Evolutionary conservation across 306 rosid genomes (phyloP).

Genomic region (Cucumis cinereus): DNA sequence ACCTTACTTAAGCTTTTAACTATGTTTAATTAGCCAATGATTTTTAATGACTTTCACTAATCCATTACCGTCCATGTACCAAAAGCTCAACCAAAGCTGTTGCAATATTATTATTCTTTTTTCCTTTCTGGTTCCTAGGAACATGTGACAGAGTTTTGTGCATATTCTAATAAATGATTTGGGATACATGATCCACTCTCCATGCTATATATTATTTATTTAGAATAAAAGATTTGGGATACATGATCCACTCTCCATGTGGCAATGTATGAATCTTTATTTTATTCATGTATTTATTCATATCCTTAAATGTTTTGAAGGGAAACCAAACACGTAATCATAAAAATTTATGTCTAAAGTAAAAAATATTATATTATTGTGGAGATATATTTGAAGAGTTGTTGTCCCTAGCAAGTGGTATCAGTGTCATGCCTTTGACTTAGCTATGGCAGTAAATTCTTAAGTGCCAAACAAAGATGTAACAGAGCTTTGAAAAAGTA

Average conservation of each 20-base stretch:
- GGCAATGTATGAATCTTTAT: neutral
- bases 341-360: too few relatives aligned
- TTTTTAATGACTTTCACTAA: neutral
- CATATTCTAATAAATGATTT: neutral
- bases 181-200: slow-evolving; percentile 11
- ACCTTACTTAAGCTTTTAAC: neutral
- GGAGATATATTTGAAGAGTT: too few relatives aligned
- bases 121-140: neutral
- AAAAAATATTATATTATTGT: too few relatives aligned
- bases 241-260: slow-evolving; percentile 10
- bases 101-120: neutral
- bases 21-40: neutral
- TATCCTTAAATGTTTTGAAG: too few relatives aligned
- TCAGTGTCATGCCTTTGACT: too few relatives aligned
- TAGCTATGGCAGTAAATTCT: too few relatives aligned
- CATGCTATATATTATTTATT: neutral
- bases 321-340: too few relatives aligned
- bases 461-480: too few relatives aligned
- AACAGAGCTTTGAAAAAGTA: too few relatives aligned
- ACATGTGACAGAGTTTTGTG: neutral
- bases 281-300: too few relatives aligned
- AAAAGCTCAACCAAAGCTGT: neutral
- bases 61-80: neutral
- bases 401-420: too few relatives aligned
- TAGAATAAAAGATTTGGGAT: neutral